Evolutionary conservation across 192 early-diverging fungal species (phyloP).

Genomic region (Podila clonocystis): DNA sequence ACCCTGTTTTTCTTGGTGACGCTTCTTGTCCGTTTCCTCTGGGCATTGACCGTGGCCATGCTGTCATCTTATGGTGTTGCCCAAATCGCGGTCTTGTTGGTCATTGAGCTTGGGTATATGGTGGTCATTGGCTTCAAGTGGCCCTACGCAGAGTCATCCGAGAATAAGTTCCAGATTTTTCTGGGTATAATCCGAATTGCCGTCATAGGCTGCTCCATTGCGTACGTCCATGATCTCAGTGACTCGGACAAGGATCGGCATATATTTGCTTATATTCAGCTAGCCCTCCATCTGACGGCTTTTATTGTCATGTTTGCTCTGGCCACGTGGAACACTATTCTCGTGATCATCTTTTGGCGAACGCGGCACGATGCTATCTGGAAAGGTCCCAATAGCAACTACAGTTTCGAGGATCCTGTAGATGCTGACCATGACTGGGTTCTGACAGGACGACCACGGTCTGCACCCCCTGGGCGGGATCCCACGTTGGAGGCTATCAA

Average conservation of each 20-base stretch:
- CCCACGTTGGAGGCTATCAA: constrained; percentile 1
- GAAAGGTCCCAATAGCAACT: constrained; percentile 23
- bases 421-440: constrained; percentile 21
- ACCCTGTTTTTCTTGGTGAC: constrained; percentile 50
- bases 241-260: constrained; percentile 28
- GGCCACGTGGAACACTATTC: constrained; percentile 42
- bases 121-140: constrained; percentile 51
- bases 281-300: constrained; percentile 52
- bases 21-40: constrained; percentile 44
- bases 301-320: constrained; percentile 54
- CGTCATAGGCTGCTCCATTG: constrained; percentile 49
- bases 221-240: constrained; percentile 40
- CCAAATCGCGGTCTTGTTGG: constrained; percentile 52
- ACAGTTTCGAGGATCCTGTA: constrained; percentile 12
- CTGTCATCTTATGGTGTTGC: constrained; percentile 55
- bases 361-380: constrained; percentile 16
- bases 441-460: constrained; percentile 12
- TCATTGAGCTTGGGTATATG: constrained; percentile 52
- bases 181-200: constrained; percentile 44
- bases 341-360: constrained; percentile 39
- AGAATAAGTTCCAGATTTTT: constrained; percentile 50
- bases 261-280: constrained; percentile 54
- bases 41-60: constrained; percentile 50
- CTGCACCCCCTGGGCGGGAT: constrained; percentile 1
- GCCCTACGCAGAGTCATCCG: constrained; percentile 49